Evolutionary conservation across 805 yeast species (phyloP).

Genomic region (Sugiyamaella lignohabitans): DNA sequence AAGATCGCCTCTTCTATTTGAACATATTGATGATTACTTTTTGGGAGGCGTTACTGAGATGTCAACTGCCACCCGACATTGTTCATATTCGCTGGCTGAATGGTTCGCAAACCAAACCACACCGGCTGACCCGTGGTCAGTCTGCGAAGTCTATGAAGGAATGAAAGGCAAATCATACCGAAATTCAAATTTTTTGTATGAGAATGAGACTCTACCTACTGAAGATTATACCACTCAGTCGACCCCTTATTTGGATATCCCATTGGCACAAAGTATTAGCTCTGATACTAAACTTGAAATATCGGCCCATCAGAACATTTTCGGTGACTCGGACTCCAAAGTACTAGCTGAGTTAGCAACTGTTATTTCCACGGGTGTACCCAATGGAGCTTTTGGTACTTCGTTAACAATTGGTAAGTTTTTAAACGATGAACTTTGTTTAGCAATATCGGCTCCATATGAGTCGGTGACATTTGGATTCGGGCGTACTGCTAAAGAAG

Average conservation of each 20-base stretch:
- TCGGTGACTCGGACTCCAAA: background rate
- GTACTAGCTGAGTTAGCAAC: conserved; percentile 6
- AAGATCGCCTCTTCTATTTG: conserved; percentile 41
- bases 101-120: conserved; percentile 37
- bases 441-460: conserved; percentile 48
- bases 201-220: background rate
- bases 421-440: conserved; percentile 32
- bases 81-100: conserved; percentile 33
- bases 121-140: conserved; percentile 26
- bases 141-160: conserved; percentile 33
- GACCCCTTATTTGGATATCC: too few species aligned
- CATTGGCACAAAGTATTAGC: background rate
- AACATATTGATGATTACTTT: conserved; percentile 41
- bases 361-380: conserved; percentile 15
- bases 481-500: background rate
- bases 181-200: background rate
- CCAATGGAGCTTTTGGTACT: conserved; percentile 43
- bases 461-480: conserved; percentile 26
- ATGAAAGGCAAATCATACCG: conserved; percentile 3
- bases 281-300: background rate
- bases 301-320: background rate
- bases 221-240: background rate
- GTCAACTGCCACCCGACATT: conserved; percentile 34
- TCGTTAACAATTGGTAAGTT: conserved; percentile 40
- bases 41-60: conserved; percentile 51